Base-by-base conservation (phyloP, 1,284 basidiomycete species). In the Ustilago hordei region DNA sequence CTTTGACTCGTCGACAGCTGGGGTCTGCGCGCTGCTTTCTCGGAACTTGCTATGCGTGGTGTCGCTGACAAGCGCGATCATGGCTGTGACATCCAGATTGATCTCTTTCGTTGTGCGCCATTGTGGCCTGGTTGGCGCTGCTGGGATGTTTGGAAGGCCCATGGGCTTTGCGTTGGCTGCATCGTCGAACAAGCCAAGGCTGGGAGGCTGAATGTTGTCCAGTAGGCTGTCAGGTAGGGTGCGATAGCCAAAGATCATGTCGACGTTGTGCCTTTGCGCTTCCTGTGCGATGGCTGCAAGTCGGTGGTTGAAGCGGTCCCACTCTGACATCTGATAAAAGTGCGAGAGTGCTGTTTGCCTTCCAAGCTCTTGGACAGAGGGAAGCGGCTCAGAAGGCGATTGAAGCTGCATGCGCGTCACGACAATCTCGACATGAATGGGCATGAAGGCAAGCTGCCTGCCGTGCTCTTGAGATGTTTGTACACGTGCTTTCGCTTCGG, bases 71-170 rank as follows among this genome's bases (percentile, higher is more conserved):
- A 84, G 69, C 0, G 82, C 83, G 19, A 84, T 71, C 39, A 84
- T 69, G 12, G 76, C 79, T 8, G 82, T 83, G 32, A 82, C 73
- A 48, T 84, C 83, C 38, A 84, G 64, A 48, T 84, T 83, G 52
- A 84, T 62, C 36, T 62, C 59, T 4, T 28, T 57, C 11, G 67
- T 79, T 3, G 68, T 57, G n/a, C 56, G 59, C 75, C 64, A 68
- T 9, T 55, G 31, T 12, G 66, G 74, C 32, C 32, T 48, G 1
- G 38, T 34, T 4, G 69, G 73, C 17, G 81, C 66, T n/a, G 36
- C 43, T 0, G 81, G 74, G 32, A 82, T 48, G 9, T 35, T 19
- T 9, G 70, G 69, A 35, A 78, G 50, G 4, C 57, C 48, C 52
- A 73, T 56, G 4, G 55, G 54, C 15, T 23, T 34, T 31, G 31